Percentiles rank a stretch among this genome's conserved stretches.
Conservation (phyloP, 768 basidiomycete genomes). For the Tylopilus vinaceipallidus region DNA sequence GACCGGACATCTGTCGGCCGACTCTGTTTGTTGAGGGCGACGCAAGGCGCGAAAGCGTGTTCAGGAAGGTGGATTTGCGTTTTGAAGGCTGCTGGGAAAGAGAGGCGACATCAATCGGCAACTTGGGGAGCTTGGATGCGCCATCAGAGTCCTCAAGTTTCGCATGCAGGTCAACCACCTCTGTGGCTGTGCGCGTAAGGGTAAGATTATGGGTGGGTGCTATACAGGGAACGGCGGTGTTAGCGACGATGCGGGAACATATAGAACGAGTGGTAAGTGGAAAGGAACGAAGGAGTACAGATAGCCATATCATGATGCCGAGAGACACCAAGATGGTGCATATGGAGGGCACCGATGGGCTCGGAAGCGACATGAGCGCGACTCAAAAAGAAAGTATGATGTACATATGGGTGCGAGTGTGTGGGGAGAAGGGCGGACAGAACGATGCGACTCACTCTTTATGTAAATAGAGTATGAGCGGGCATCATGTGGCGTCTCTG, state of each 20-base stretch:
- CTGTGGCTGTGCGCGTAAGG: slow-evolving; percentile 71
- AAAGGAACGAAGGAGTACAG: slow-evolving; percentile 15
- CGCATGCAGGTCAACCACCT: slow-evolving; percentile 78
- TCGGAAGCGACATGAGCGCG: slow-evolving; percentile 24
- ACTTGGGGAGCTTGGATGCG: slow-evolving; percentile 51
- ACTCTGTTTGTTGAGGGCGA: slow-evolving; percentile 64
- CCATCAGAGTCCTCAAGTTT: slow-evolving; percentile 72
- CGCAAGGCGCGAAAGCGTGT: slow-evolving; percentile 80
- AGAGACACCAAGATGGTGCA: slow-evolving; percentile 17
- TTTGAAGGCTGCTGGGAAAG: slow-evolving; percentile 55
- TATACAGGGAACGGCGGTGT: slow-evolving; percentile 36
- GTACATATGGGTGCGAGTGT: slow-evolving; percentile 16
- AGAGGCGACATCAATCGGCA: slow-evolving; percentile 57
- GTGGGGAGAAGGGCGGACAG: slow-evolving; percentile 24
- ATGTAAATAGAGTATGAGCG: slow-evolving; percentile 77
- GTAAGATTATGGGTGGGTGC: slow-evolving; percentile 91
- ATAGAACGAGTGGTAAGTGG: slow-evolving; percentile 14
- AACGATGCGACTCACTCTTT: slow-evolving; percentile 65
- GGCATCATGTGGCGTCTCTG: slow-evolving; percentile 76
- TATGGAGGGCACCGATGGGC: slow-evolving; percentile 24
- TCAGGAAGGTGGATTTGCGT: slow-evolving; percentile 81
- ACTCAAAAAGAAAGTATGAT: slow-evolving; percentile 19
- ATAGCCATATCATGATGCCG: slow-evolving; percentile 11
- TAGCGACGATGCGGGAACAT: slow-evolving; percentile 23
- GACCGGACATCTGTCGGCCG: slow-evolving; percentile 39